Evolutionary conservation across 1,284 basidiomycete genomes (phyloP).

Genomic region (Gomphus bonarii): DNA sequence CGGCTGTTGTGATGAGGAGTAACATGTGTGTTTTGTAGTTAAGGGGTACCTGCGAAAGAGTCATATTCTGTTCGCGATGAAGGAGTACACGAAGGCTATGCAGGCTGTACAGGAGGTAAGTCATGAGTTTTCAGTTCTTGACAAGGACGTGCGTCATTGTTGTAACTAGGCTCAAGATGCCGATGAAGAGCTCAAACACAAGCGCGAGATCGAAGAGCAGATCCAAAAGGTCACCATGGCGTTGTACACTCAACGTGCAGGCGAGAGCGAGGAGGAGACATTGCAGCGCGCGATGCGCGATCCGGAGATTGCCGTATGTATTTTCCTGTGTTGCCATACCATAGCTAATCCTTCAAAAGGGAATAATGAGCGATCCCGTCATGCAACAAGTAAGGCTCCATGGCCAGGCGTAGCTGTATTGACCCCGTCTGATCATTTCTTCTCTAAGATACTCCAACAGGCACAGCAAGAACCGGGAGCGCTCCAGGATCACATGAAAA

Average conservation of each 20-base stretch:
- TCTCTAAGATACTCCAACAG: conserved; percentile 70
- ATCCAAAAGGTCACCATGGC: conserved; percentile 77
- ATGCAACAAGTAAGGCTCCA: conserved; percentile 59
- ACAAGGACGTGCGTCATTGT: background rate
- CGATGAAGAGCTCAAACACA: conserved; percentile 72
- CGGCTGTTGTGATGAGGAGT: background rate
- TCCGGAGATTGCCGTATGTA: conserved; percentile 82
- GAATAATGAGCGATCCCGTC: conserved; percentile 78
- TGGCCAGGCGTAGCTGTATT: background rate
- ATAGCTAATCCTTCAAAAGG: conserved; percentile 28
- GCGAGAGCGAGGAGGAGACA: conserved; percentile 90
- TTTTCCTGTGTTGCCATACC: background rate
- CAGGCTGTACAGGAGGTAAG: conserved; percentile 58
- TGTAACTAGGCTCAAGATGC: conserved; percentile 45
- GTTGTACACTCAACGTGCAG: conserved; percentile 70
- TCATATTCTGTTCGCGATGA: conserved; percentile 82
- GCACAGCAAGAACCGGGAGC: conserved; percentile 86
- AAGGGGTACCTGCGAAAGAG: conserved; percentile 97
- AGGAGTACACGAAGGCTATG: conserved; percentile 82
- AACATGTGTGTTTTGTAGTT: conserved; percentile 32
- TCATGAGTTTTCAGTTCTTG: background rate
- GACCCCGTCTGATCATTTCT: background rate
- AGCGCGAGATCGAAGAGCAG: conserved; percentile 70
- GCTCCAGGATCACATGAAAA: conserved; percentile 96
- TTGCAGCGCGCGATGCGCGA: conserved; percentile 93